Percentiles rank a stretch among this genome's conserved stretches.
phyloP scores from a whole-genome alignment of 1,139 yeast genomes.

The Suhomyces ambrosiae region DNA sequence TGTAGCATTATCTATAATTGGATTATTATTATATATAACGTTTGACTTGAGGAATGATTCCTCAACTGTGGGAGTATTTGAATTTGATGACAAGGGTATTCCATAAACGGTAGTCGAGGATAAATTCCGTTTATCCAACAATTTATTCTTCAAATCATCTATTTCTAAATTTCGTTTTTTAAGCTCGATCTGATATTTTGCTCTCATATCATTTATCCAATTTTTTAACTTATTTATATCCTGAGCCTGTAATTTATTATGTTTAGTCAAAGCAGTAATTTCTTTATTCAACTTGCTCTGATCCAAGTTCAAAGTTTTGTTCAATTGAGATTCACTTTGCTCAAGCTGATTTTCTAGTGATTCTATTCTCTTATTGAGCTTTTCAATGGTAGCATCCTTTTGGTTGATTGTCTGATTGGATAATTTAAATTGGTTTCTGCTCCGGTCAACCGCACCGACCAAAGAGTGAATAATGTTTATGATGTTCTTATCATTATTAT shows the following conservation, averaged over 20 bases:
- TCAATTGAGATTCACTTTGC: slow-evolving; percentile 18
- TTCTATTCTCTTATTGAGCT: slow-evolving; percentile 27
- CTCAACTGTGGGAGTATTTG: slow-evolving; percentile 2
- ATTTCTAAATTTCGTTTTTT: slow-evolving; percentile 41
- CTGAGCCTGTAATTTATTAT: slow-evolving; percentile 32
- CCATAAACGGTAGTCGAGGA: slow-evolving; percentile 39
- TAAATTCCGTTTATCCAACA: slow-evolving; percentile 38
- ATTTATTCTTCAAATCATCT: slow-evolving; percentile 40
- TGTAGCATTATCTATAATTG: slow-evolving; percentile 33
- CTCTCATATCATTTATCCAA: slow-evolving; percentile 35
- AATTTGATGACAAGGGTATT: slow-evolving; percentile 17
- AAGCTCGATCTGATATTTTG: slow-evolving; percentile 44
- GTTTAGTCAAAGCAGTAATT: slow-evolving; percentile 23
- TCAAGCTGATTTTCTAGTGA: slow-evolving; percentile 24
- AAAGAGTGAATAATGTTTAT: slow-evolving; percentile 47
- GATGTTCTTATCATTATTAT: slow-evolving; percentile 45
- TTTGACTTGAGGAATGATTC: slow-evolving; percentile 24
- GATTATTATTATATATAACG: slow-evolving; percentile 37
- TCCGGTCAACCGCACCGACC: slow-evolving; percentile 41
- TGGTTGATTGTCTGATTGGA: slow-evolving; percentile 34
- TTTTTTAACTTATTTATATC: slow-evolving; percentile 34
- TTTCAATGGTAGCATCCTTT: slow-evolving; percentile 34
- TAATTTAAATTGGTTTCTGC: slow-evolving; percentile 36
- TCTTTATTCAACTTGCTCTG: slow-evolving; percentile 22
- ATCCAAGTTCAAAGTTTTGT: slow-evolving; percentile 22